Base-by-base conservation (phyloP, 176 grass and related monocot genomes). In the Rhynchospora tenuis region DNA sequence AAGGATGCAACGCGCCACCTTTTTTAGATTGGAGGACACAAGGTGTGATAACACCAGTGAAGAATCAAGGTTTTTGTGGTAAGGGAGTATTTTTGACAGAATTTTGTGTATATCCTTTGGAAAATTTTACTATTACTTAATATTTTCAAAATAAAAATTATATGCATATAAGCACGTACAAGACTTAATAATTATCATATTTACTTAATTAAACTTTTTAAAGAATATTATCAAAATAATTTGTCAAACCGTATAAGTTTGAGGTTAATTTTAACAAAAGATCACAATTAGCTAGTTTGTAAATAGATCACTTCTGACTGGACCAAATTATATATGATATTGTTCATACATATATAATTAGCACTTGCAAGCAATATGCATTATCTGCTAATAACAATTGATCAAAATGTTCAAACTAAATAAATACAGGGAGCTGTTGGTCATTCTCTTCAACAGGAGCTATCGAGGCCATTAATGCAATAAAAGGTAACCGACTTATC, bases 401-500 rank as follows among this genome's bases (percentile, higher is more conserved):
- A 38, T 38, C n/a, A n/a, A 38, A 38, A 33, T 33, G 1, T 38
- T 3, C 0, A 38, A 38, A 38, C 7, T 44, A 16, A 42, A 44
- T 42, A 83, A 43, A 50, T 38, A 31, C 9, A 88, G 86, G 86
- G 48, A 84, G 86, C 51, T 88, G 86, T 78, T 88, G 82, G 82
- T 59, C 86, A 4, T 88, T 88, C 42, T 84, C 86, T 10, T 57
- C 90, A 4, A 79, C 88, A 5, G 90, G 84, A 4, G 90, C 90
- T 0, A 83, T 91, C 17, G 90, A 91, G 16, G 84, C 87, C 14
- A 84, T 88, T 71, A 89, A 86, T 69, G 70, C 83, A 69, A 91
- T 91, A 23, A 64, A 75, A 52, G 89, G 73, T 0, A 81, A 84
- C 6, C 19, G 75, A 19, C 81, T 91, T 16, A 28, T 89, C 2